A percentile compares a stretch with the other conserved stretches of the same genome.
phyloP scores from a whole-genome alignment of 345 rosid species.

The Eucalyptus rudis region DNA sequence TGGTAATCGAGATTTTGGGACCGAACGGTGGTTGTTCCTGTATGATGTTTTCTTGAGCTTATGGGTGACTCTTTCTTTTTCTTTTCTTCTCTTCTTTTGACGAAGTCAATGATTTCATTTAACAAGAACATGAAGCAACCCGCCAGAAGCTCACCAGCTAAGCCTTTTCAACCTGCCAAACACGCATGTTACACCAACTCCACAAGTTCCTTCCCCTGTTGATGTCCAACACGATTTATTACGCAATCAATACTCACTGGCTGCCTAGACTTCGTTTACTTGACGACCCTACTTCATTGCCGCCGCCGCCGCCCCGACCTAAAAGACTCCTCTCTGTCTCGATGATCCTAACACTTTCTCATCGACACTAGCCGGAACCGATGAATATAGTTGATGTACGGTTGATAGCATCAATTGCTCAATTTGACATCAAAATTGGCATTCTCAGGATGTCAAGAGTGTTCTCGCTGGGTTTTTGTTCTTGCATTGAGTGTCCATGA shows the following conservation, averaged over 20 bases:
- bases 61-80: neutral
- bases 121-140: neutral
- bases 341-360: neutral
- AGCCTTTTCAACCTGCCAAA: neutral
- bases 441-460: neutral
- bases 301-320: neutral
- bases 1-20: neutral
- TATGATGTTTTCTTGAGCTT: neutral
- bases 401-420: neutral
- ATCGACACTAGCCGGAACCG: neutral
- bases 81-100: neutral
- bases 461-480: neutral
- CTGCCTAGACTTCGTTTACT: neutral
- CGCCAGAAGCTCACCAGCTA: neutral
- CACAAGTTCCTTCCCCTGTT: neutral
- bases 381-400: neutral
- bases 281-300: neutral
- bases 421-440: neutral
- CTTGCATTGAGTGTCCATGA: neutral
- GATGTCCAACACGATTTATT: neutral
- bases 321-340: neutral
- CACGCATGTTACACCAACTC: neutral
- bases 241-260: neutral
- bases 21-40: neutral
- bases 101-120: neutral